Evolutionary conservation across 2,329 filamentous ascomycete species (phyloP).

Genomic region (Thermochaetoides dissita): DNA sequence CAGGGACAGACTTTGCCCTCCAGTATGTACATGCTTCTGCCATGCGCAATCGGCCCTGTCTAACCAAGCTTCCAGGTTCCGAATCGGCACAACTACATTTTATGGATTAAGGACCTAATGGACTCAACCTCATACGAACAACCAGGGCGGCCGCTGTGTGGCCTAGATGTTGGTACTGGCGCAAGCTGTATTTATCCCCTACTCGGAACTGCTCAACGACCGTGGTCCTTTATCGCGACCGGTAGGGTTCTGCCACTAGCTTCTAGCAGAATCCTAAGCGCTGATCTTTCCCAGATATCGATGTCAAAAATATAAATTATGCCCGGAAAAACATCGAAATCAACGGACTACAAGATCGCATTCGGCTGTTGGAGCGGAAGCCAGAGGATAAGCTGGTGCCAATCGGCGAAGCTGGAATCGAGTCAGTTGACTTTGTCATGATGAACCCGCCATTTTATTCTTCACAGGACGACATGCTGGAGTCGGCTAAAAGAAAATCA

Average conservation of each 20-base stretch:
- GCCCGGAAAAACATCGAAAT: slow-evolving; percentile 52
- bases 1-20: slow-evolving; percentile 69
- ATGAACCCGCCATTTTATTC: slow-evolving; percentile 91
- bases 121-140: slow-evolving; percentile 51
- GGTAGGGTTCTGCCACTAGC: slow-evolving; percentile 18
- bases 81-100: slow-evolving; percentile 71
- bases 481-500: slow-evolving; percentile 51
- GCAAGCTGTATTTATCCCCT: slow-evolving; percentile 86
- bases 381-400: slow-evolving; percentile 47
- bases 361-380: slow-evolving; percentile 46
- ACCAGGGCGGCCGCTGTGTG: slow-evolving; percentile 39
- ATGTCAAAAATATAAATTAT: slow-evolving; percentile 51
- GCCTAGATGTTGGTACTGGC: slow-evolving; percentile 80
- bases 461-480: slow-evolving; percentile 54
- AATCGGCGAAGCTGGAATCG: slow-evolving; percentile 36
- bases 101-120: slow-evolving; percentile 73
- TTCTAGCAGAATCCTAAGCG: slow-evolving; percentile 7
- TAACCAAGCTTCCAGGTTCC: slow-evolving; percentile 29
- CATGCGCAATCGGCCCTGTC: too few relatives aligned
- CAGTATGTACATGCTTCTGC: slow-evolving; percentile 34
- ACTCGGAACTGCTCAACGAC: slow-evolving; percentile 55
- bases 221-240: slow-evolving; percentile 63
- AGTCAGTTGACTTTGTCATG: slow-evolving; percentile 66
- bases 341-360: slow-evolving; percentile 52
- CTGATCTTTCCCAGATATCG: slow-evolving; percentile 45